These are phyloP conservation scores for Citrus medica DNA, from an alignment of 345 rosid genomes.

Conservation along the genomic window DNA sequence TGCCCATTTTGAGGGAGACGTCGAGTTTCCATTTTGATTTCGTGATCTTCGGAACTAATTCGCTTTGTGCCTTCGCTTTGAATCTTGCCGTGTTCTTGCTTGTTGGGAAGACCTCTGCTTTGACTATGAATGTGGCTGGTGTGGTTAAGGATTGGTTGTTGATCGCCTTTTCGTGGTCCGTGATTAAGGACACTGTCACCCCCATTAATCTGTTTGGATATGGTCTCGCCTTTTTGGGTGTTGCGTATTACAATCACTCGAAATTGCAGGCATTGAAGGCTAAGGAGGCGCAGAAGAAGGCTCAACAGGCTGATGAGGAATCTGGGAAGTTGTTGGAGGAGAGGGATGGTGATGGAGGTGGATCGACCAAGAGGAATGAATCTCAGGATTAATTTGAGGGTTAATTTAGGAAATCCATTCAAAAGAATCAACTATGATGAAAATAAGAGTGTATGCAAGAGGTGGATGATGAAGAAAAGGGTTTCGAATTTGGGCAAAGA, in stretches of 20 bases:
- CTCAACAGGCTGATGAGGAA: constrained; percentile 68
- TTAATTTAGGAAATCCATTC: constrained; percentile 13
- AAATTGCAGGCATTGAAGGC: constrained; percentile 92
- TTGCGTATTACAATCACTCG: constrained; percentile 85
- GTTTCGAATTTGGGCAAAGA: constrained; percentile 2
- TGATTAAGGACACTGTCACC: constrained; percentile 93
- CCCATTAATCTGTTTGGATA: constrained; percentile 82
- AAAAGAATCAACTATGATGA: neutral
- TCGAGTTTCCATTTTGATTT: constrained; percentile 94
- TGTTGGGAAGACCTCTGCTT: constrained; percentile 93
- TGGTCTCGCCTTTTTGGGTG: constrained; percentile 89
- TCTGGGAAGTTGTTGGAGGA: constrained; percentile 76
- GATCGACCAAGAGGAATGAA: constrained; percentile 49
- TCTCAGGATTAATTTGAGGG: constrained; percentile 40
- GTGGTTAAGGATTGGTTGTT: constrained; percentile 94
- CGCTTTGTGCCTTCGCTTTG: constrained; percentile 84
- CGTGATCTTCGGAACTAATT: constrained; percentile 80
- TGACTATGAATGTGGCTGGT: constrained; percentile 98
- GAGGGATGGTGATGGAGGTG: constrained; percentile 59
- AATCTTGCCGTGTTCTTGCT: constrained; percentile 93
- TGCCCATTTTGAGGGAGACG: constrained; percentile 58
- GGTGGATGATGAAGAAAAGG: constrained; percentile 13
- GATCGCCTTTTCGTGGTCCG: constrained; percentile 97
- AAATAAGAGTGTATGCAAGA: constrained; percentile 24
- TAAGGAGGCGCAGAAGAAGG: constrained; percentile 87